Evolutionary conservation across 75 land plant species (phyloP).

Genomic region (Sequoia sempervirens): DNA sequence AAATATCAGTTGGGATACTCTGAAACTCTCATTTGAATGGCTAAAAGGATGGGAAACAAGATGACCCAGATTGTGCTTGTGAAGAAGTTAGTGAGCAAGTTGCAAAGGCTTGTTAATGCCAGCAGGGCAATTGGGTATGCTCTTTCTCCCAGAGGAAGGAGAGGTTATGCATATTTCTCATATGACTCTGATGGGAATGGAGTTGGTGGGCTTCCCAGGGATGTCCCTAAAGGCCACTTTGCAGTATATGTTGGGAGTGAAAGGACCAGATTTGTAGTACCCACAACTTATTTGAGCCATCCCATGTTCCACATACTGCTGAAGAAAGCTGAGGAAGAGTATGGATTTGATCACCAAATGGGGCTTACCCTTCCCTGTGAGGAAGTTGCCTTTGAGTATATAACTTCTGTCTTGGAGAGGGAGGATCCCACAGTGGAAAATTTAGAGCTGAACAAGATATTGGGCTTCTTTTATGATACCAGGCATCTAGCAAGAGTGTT

Average conservation of each 20-base stretch:
- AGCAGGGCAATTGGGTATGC: neutral
- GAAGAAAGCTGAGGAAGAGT: conserved; percentile 10
- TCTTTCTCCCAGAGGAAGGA: neutral
- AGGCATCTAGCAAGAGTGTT: neutral
- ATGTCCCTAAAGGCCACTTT: conserved; percentile 62
- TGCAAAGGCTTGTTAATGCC: neutral
- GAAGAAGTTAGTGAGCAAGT: neutral
- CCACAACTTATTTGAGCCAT: conserved; percentile 36
- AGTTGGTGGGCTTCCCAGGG: conserved; percentile 26
- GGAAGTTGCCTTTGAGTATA: conserved; percentile 29
- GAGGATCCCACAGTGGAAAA: neutral
- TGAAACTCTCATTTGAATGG: neutral
- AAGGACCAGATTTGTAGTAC: conserved; percentile 41
- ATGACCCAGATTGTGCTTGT: neutral
- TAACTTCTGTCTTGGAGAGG: conserved; percentile 25
- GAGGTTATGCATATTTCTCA: neutral
- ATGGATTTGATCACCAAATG: conserved; percentile 36
- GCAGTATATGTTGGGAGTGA: conserved; percentile 29
- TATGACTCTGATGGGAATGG: conserved; percentile 9
- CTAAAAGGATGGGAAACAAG: neutral
- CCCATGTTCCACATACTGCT: conserved; percentile 42
- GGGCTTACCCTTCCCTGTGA: conserved; percentile 66
- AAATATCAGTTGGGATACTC: neutral
- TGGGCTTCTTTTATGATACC: neutral
- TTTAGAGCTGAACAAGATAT: neutral